Evolutionary conservation across 2,329 filamentous ascomycete genomes (phyloP).

Genomic region (Pyrenophora graminea): DNA sequence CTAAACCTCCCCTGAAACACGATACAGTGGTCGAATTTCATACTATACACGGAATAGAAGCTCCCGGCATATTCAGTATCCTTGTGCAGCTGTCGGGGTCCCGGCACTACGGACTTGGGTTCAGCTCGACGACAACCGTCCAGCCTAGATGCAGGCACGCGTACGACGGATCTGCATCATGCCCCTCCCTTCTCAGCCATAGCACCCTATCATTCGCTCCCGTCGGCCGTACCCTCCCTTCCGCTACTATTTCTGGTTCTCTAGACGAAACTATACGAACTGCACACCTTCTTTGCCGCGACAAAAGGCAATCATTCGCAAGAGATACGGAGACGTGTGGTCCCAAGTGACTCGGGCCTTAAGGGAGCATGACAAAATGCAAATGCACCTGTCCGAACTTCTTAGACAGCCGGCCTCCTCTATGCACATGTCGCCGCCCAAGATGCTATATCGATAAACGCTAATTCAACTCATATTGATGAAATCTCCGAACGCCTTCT

Average conservation of each 20-base stretch:
- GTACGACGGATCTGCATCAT: slow-evolving; percentile 19
- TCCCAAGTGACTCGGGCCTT: slow-evolving; percentile 17
- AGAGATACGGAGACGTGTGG: slow-evolving; percentile 13
- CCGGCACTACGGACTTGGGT: slow-evolving; percentile 22
- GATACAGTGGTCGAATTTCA: background rate
- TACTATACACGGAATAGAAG: slow-evolving; percentile 6
- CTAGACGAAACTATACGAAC: slow-evolving; percentile 14
- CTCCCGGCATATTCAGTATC: slow-evolving; percentile 7
- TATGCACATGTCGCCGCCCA: slow-evolving; percentile 3
- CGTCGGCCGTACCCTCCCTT: slow-evolving; percentile 9
- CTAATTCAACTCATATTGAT: slow-evolving; percentile 23
- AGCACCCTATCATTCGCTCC: slow-evolving; percentile 14
- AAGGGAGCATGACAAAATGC: slow-evolving; percentile 19
- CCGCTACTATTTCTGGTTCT: slow-evolving; percentile 20
- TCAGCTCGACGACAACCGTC: slow-evolving; percentile 20
- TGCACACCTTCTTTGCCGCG: slow-evolving; percentile 6
- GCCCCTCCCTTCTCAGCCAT: slow-evolving; percentile 4
- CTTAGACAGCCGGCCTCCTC: slow-evolving; percentile 15
- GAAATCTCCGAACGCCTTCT: slow-evolving; percentile 23
- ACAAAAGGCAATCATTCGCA: slow-evolving; percentile 22
- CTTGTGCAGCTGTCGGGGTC: slow-evolving; percentile 16
- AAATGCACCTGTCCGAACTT: slow-evolving; percentile 16
- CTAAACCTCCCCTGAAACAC: slow-evolving; percentile 8
- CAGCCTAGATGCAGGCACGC: slow-evolving; percentile 17
- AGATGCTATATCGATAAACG: slow-evolving; percentile 21